These are phyloP conservation scores for Eucalyptus pauciflora DNA, from an alignment of 345 rosid species.

Conservation along the genomic window DNA sequence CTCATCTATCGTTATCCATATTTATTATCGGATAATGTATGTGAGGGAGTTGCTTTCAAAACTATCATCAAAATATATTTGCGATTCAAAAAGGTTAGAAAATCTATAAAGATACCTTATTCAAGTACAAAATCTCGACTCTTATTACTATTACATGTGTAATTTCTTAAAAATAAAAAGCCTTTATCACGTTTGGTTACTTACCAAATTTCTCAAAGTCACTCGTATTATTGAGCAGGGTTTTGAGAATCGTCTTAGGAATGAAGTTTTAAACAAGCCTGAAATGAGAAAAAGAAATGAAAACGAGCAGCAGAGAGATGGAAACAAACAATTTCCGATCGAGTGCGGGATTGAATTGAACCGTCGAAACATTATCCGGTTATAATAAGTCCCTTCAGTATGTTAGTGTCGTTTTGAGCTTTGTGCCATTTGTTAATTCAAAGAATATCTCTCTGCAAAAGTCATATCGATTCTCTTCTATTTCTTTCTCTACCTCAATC, in stretches of 20 bases:
- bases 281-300: not conserved
- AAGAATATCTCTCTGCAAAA: not conserved
- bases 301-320: not conserved
- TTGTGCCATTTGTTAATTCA: not conserved
- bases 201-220: not conserved
- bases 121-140: not conserved
- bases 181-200: not conserved
- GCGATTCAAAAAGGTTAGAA: not conserved
- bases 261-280: not conserved
- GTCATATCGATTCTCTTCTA: not conserved
- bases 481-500: not conserved
- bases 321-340: not conserved
- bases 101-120: not conserved
- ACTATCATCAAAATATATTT: not conserved
- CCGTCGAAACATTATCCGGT: not conserved
- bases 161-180: not conserved
- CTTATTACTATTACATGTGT: not conserved
- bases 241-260: not conserved
- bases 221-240: not conserved
- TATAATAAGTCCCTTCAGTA: not conserved
- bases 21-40: not conserved
- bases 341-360: not conserved
- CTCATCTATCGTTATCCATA: not conserved
- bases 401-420: not conserved
- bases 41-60: not conserved